Base-by-base conservation (phyloP, 2,329 filamentous ascomycete species). In the Aspergillus quadrilineatus region DNA sequence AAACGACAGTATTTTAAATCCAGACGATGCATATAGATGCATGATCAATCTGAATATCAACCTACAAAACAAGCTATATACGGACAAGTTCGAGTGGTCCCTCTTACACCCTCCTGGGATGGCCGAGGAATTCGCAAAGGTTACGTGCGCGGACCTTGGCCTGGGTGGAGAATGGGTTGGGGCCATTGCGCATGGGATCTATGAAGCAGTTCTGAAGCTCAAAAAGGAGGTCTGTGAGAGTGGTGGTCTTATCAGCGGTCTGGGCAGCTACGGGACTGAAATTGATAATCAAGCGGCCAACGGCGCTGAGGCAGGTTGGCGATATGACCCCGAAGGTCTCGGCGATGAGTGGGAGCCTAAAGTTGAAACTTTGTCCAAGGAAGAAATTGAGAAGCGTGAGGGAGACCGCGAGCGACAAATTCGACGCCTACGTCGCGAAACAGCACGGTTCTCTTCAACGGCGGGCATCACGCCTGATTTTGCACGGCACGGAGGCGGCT, bases 81-180 rank as follows among this genome's bases (percentile, higher is more conserved):
- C 90, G 3, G 94, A 99, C 80, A 96, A 92, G 69, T 97, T 99
- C 62, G 93, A 97, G 72, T 97, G 93, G 93, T 97, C 93, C 4
- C 79, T 99, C 17, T 80, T 96, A 15, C 92, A 97, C 67, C 92
- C 92, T 2, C 89, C 92, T 1, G 93, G 93, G 22, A 92, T 93
- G 42, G 91, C 94, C 0, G 93, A 99, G 73, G 85, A 88, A 10
- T 97, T 97, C 72, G 92, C 94, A 34, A 91, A 90, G 69, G 86
- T 91, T 62, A 97, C 94, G 0, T 97, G 94, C 70, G 89, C 91
- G 29, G 94, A 99, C 70, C 80, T 99, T 7, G 93, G 93, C 6
- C 79, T 99, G 52, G 82, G 87, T 6, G 91, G 92, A 45, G 94
- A 99, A 76, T 99, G 94, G 92, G 86, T 96, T 4, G 89, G 92